Conservation (phyloP, 2,329 filamentous ascomycete species). For the Coniella lustricola region DNA sequence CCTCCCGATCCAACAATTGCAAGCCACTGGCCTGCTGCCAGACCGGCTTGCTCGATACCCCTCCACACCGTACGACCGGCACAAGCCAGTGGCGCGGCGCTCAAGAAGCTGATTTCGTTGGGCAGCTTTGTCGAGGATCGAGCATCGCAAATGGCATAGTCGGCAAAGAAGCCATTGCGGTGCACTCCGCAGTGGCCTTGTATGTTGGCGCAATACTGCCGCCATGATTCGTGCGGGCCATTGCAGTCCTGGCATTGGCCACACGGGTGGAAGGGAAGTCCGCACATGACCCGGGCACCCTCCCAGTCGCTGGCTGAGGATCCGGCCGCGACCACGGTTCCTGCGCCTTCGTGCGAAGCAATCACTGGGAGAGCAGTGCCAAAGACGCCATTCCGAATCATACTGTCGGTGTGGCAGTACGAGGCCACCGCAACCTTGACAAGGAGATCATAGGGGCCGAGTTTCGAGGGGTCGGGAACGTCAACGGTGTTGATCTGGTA, state of each 20-base stretch:
- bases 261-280: conserved; percentile 45
- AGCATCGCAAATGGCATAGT: conserved; percentile 46
- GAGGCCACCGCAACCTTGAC: conserved; percentile 53
- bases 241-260: conserved; percentile 45
- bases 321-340: conserved; percentile 45
- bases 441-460: conserved; percentile 47
- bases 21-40: conserved; percentile 29
- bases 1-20: conserved; percentile 43
- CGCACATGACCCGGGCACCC: conserved; percentile 51
- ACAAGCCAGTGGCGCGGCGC: conserved; percentile 50
- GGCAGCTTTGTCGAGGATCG: conserved; percentile 40
- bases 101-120: conserved; percentile 38
- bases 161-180: conserved; percentile 47
- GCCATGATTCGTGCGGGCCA: conserved; percentile 34
- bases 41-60: conserved; percentile 34
- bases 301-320: conserved; percentile 33
- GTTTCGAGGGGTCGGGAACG: conserved; percentile 40
- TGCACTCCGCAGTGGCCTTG: conserved; percentile 16
- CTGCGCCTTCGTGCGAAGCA: conserved; percentile 50
- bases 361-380: conserved; percentile 41
- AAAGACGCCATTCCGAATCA: conserved; percentile 46
- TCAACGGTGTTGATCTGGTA: conserved; percentile 45
- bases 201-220: conserved; percentile 44
- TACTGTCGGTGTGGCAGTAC: conserved; percentile 56
- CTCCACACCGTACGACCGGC: conserved; percentile 45